A percentile compares a stretch with the other conserved stretches of the same genome.
These are phyloP conservation scores for Rhizomucor pusillus DNA, from an alignment of 371 early-diverging fungal species.

Conservation along the genomic window DNA sequence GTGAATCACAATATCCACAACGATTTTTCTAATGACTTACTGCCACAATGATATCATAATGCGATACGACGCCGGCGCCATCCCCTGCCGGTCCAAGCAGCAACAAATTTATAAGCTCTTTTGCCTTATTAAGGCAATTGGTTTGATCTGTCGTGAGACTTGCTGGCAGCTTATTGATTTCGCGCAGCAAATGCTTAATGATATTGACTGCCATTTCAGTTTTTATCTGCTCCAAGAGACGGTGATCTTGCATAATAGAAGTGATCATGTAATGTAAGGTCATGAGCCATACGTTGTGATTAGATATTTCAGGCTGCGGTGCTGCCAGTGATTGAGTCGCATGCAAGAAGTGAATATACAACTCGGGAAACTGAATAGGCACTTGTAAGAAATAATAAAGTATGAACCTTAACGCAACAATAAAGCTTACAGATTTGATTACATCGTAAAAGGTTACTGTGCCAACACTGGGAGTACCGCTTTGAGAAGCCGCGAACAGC, in stretches of 20 bases:
- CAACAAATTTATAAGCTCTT: slow-evolving; percentile 43
- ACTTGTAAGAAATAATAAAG: background rate
- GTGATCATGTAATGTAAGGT: slow-evolving; percentile 36
- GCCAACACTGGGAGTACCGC: slow-evolving; percentile 10
- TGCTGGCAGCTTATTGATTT: slow-evolving; percentile 46
- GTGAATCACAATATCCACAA: background rate
- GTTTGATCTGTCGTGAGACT: slow-evolving; percentile 33
- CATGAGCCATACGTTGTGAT: slow-evolving; percentile 42
- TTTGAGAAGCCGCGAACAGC: slow-evolving; percentile 1
- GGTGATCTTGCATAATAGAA: slow-evolving; percentile 39
- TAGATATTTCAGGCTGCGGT: slow-evolving; percentile 36
- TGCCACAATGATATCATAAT: slow-evolving; percentile 52
- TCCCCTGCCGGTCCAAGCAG: slow-evolving; percentile 42
- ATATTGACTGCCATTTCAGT: slow-evolving; percentile 46
- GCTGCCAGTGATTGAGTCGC: slow-evolving; percentile 14
- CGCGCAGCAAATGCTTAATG: slow-evolving; percentile 44
- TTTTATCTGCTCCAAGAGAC: slow-evolving; percentile 38
- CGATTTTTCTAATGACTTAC: slow-evolving; percentile 16
- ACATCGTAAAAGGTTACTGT: slow-evolving; percentile 43
- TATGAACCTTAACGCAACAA: background rate
- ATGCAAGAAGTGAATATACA: slow-evolving; percentile 47
- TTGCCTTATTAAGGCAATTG: slow-evolving; percentile 46
- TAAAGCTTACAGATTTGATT: slow-evolving; percentile 35
- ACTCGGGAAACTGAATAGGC: slow-evolving; percentile 36
- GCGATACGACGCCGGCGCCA: slow-evolving; percentile 48